Percentiles rank a stretch among this genome's conserved stretches.
Conservation (phyloP, 257 asterid species). For the Solanum pennellii region DNA sequence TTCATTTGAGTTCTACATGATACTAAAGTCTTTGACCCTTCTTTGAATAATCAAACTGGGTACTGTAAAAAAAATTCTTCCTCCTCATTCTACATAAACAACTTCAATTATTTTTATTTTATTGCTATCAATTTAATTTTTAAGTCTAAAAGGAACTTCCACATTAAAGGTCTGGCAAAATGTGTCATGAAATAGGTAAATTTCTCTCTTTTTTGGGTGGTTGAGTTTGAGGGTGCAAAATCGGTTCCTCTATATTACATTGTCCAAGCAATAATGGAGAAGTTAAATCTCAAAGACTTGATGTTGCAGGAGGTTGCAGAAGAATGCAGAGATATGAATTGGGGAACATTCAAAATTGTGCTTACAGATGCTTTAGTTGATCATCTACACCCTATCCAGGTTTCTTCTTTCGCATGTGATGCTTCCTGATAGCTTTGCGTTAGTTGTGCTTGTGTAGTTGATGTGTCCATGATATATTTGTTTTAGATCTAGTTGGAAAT, state of each 20-base stretch:
- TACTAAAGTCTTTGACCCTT: neutral
- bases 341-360: conserved; percentile 82
- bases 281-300: neutral
- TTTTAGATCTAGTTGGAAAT: neutral
- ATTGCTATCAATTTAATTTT: neutral
- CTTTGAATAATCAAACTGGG: neutral
- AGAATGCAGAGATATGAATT: conserved; percentile 55
- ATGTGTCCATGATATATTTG: neutral
- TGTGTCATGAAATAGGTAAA: neutral
- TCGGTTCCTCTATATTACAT: neutral
- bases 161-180: neutral
- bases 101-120: neutral
- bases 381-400: conserved; percentile 95
- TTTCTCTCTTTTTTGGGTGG: neutral
- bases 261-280: neutral
- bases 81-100: neutral
- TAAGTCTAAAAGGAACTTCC: neutral
- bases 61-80: neutral
- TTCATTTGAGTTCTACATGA: neutral
- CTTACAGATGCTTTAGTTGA: conserved; percentile 75
- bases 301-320: conserved; percentile 65
- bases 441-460: neutral
- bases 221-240: neutral
- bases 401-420: conserved; percentile 10
- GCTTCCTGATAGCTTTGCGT: neutral